A percentile compares a stretch with the other conserved stretches of the same genome.
Evolutionary conservation across 306 rosid species (phyloP).

Genomic region (Oxytropis ochrocephala): DNA sequence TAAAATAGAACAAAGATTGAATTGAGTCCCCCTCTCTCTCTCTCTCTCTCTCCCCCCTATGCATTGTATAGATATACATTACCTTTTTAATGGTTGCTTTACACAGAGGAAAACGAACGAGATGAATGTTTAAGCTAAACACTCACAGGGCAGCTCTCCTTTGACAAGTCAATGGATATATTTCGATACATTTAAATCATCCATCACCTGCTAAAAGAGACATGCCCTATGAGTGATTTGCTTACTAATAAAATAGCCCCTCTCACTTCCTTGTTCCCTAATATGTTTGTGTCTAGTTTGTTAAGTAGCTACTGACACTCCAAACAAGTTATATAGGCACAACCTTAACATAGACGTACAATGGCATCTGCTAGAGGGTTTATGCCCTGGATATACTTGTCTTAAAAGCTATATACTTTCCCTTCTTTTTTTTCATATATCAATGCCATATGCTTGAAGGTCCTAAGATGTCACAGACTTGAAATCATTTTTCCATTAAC

Average conservation of each 20-base stretch:
- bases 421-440: background rate
- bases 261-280: conserved; percentile 1
- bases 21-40: too few species aligned
- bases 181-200: background rate
- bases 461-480: background rate
- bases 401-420: background rate
- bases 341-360: background rate
- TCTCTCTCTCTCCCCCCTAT: too few species aligned
- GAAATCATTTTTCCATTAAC: background rate
- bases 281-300: background rate
- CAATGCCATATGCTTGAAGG: conserved; percentile 3
- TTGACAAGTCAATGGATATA: conserved; percentile 19
- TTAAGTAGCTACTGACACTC: background rate
- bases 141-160: conserved; percentile 35
- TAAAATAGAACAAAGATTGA: too few species aligned
- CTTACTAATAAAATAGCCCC: background rate
- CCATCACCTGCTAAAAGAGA: conserved; percentile 23
- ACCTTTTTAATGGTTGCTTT: too few species aligned
- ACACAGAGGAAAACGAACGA: too few species aligned
- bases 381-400: background rate
- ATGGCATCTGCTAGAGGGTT: conserved; percentile 2
- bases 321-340: conserved; percentile 22
- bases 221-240: conserved; percentile 19
- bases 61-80: too few species aligned
- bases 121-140: conserved; percentile 12